Conservation (phyloP, 495 filamentous ascomycete genomes). For the Friedmanniomyces endolithicus region DNA sequence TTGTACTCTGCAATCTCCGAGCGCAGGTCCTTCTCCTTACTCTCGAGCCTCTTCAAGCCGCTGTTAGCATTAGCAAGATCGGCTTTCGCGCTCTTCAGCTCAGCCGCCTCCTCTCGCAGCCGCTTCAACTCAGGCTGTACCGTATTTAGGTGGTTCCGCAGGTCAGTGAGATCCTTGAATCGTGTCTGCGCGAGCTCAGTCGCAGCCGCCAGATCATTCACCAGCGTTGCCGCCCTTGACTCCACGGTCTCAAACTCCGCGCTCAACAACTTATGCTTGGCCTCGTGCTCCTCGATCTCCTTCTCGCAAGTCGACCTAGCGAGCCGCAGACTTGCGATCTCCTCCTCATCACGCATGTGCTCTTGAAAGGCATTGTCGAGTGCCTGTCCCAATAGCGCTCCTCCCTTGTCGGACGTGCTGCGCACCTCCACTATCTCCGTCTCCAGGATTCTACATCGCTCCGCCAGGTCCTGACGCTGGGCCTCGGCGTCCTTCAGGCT, state of each 20-base stretch:
- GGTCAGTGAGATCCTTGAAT: conserved; percentile 76
- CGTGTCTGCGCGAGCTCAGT: conserved; percentile 72
- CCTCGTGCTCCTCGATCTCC: conserved; percentile 39
- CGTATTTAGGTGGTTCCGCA: conserved; percentile 67
- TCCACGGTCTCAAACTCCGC: conserved; percentile 66
- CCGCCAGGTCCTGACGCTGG: neutral
- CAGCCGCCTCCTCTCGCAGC: conserved; percentile 60
- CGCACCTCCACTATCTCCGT: conserved; percentile 45
- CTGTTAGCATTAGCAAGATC: conserved; percentile 54
- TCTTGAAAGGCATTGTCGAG: conserved; percentile 1
- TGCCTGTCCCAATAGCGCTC: neutral
- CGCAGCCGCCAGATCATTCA: conserved; percentile 75
- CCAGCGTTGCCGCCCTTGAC: conserved; percentile 51
- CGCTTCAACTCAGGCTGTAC: conserved; percentile 71
- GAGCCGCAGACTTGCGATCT: conserved; percentile 31
- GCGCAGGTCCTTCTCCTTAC: conserved; percentile 66
- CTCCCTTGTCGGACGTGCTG: neutral
- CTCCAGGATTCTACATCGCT: conserved; percentile 35
- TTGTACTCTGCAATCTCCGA: conserved; percentile 57
- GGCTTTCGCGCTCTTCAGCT: conserved; percentile 57
- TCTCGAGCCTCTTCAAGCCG: conserved; percentile 63
- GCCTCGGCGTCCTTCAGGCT: conserved; percentile 15
- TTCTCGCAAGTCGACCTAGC: conserved; percentile 27
- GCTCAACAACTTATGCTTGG: conserved; percentile 46
- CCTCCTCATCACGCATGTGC: conserved; percentile 44